phyloP scores from a whole-genome alignment of 2,329 filamentous ascomycete genomes.

The Diaporthe citriasiana region DNA sequence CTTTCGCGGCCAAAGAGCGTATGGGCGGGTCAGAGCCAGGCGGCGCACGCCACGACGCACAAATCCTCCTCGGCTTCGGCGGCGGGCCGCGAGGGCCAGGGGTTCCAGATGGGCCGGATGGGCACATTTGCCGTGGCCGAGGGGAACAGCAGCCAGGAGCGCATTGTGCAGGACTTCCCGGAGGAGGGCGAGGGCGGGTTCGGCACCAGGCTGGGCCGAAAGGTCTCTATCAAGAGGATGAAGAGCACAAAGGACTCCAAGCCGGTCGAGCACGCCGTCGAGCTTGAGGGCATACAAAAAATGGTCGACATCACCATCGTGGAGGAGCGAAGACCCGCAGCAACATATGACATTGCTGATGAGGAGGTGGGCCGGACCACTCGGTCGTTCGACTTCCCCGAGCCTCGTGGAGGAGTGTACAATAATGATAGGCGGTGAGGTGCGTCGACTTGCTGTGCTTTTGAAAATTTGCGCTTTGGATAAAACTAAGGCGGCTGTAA shows the following conservation, averaged over 20 bases:
- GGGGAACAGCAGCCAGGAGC: slow-evolving; percentile 30
- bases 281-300: slow-evolving; percentile 29
- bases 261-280: background rate
- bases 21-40: slow-evolving; percentile 12
- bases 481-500: background rate
- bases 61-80: background rate
- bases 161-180: background rate
- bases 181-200: slow-evolving; percentile 3
- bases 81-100: background rate
- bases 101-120: slow-evolving; percentile 12
- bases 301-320: slow-evolving; percentile 37
- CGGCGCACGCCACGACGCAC: background rate
- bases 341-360: background rate
- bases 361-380: slow-evolving; percentile 18
- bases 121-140: slow-evolving; percentile 29
- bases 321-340: slow-evolving; percentile 22
- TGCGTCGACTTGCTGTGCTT: background rate
- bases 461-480: background rate
- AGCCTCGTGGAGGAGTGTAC: background rate
- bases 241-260: background rate
- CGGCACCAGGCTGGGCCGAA: slow-evolving; percentile 17
- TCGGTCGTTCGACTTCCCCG: slow-evolving; percentile 13
- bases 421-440: slow-evolving; percentile 7
- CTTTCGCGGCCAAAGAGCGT: slow-evolving; percentile 14
- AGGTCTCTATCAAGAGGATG: slow-evolving; percentile 2